Percentiles rank a stretch among this genome's conserved stretches.
Conservation (phyloP, 2,329 filamentous ascomycete genomes). For the Sporothrix variecibatus region DNA sequence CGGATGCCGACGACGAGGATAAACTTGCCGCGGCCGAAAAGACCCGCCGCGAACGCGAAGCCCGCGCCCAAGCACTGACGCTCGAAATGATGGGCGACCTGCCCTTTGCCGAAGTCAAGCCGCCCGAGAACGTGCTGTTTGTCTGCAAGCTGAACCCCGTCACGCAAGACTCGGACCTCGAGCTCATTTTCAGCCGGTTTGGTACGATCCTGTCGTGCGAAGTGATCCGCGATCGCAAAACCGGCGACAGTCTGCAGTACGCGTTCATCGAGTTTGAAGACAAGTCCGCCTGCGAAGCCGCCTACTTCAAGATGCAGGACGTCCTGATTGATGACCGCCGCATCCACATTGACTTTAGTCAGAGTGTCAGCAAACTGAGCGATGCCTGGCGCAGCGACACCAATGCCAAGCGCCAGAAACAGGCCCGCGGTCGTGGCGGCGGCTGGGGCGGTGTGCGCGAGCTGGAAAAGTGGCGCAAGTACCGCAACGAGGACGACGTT, state of each 20-base stretch:
- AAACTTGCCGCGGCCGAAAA: slow-evolving; percentile 67
- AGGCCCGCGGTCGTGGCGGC: slow-evolving; percentile 46
- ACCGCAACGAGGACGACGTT: slow-evolving; percentile 66
- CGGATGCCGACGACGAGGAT: slow-evolving; percentile 67
- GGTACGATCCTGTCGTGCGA: slow-evolving; percentile 94
- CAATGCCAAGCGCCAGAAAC: slow-evolving; percentile 71
- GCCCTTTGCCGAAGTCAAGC: slow-evolving; percentile 95
- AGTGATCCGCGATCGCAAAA: slow-evolving; percentile 90
- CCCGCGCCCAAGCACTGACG: slow-evolving; percentile 88
- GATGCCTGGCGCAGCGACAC: slow-evolving; percentile 86
- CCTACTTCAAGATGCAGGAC: slow-evolving; percentile 98
- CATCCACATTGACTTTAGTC: slow-evolving; percentile 98
- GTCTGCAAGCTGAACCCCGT: slow-evolving; percentile 98
- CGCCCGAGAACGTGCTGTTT: slow-evolving; percentile 95
- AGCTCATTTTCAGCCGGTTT: slow-evolving; percentile 95
- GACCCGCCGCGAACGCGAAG: slow-evolving; percentile 81
- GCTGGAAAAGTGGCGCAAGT: slow-evolving; percentile 88
- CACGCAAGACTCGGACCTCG: slow-evolving; percentile 89
- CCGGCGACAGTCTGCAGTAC: slow-evolving; percentile 93
- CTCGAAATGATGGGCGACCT: slow-evolving; percentile 97
- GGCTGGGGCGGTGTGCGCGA: slow-evolving; percentile 90
- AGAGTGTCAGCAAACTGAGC: slow-evolving; percentile 85
- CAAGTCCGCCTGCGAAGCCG: slow-evolving; percentile 88
- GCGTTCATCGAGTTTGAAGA: slow-evolving; percentile 97
- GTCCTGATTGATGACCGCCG: slow-evolving; percentile 95